Conservation (phyloP, 192 early-diverging fungal species). For the Rhizophlyctis rosea region DNA sequence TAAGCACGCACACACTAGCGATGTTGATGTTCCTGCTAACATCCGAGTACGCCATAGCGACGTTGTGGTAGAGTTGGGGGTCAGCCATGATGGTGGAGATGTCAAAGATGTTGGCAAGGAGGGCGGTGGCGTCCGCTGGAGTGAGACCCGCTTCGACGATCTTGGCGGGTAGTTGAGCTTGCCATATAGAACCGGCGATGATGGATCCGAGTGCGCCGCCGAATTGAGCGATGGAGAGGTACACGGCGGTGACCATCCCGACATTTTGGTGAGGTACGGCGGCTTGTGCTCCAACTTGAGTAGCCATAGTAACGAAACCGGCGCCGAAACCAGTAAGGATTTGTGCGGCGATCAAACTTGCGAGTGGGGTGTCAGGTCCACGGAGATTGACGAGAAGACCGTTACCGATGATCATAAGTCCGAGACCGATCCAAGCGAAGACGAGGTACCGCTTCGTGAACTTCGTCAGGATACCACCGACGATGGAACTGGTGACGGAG, state of each 20-base stretch:
- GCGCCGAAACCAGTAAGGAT: slow-evolving; percentile 5
- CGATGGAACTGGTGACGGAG: background rate
- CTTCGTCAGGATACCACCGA: slow-evolving; percentile 3
- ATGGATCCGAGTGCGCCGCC: slow-evolving; percentile 11
- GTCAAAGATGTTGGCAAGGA: slow-evolving; percentile 1
- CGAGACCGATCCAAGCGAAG: background rate
- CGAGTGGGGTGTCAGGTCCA: background rate
- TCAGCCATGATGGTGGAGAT: too few relatives aligned
- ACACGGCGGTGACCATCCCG: slow-evolving; percentile 15
- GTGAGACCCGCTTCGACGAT: background rate
- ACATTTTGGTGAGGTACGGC: slow-evolving; percentile 13
- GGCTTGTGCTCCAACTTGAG: slow-evolving; percentile 19
- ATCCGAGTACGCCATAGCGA: too few relatives aligned
- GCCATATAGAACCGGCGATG: slow-evolving; percentile 17
- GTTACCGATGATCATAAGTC: slow-evolving; percentile 5
- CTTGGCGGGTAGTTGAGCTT: background rate
- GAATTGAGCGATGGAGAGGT: slow-evolving; percentile 2
- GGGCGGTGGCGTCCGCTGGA: background rate
- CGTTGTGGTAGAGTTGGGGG: too few relatives aligned
- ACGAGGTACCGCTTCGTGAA: background rate
- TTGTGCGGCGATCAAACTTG: slow-evolving; percentile 11
- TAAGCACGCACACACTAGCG: too few relatives aligned
- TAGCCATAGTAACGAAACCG: slow-evolving; percentile 11
- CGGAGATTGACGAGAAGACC: slow-evolving; percentile 6
- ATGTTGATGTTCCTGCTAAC: too few relatives aligned